Base-by-base conservation (phyloP, 1,284 basidiomycete genomes). In the Fomitiporia mediterranea region DNA sequence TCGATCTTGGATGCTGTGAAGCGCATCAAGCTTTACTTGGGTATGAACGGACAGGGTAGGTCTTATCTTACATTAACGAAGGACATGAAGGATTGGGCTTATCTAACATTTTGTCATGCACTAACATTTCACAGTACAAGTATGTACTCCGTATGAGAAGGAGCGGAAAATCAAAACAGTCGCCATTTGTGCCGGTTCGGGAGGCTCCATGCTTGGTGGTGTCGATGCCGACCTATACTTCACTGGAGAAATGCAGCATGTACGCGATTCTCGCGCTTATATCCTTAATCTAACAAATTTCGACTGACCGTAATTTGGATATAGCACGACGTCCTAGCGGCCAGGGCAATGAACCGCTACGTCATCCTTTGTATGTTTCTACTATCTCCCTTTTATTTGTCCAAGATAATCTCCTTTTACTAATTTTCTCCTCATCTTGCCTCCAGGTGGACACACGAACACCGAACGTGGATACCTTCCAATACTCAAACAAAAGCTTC, bases 211-310 rank as follows among this genome's bases (percentile, higher is more conserved):
- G 69, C 78, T 96, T 38, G 68, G 76, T 39, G 84, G 81, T 49
- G 77, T 81, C 54, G 71, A 81, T 32, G 91, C 91, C 40, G 91
- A 95, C 68, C 79, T 93, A 25, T 90, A 90, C 68, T 78, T 93
- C 63, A 96, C 93, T 1, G 93, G 93, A n/a, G 93, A 95, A 70
- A 92, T 95, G 91, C 70, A 79, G 25, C 92, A 95, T 70, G 90
- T 91, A 70, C 59, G 84, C 69, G 50, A 30, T n/a, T 44, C 60
- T 38, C 38, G 21, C 49, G 9, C 15, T 23, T 32, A 19, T 19
- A 23, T 25, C 17, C 67, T 52, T 50, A 34, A 42, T 9, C 4
- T 30, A 5, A 32, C 28, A 23, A 13, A 21, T 23, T 23, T 23
- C 42, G 6, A 21, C 9, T 13, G 19, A n/a, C 13, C 23, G 35